Conservation (phyloP, 805 yeast species). For the Isabelozyma pseudorhagii region DNA sequence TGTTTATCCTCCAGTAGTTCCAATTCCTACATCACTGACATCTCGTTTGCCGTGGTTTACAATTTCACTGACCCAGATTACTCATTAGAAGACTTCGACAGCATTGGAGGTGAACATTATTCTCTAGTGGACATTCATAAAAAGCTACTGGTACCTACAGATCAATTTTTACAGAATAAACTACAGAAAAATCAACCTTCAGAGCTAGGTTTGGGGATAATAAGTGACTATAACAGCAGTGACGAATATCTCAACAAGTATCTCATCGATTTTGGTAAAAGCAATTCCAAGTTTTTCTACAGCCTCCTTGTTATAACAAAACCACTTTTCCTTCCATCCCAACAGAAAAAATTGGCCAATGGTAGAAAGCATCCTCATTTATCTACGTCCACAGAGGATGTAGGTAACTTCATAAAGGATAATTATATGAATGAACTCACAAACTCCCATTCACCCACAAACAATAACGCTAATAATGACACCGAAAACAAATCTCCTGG, state of each 20-base stretch:
- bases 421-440: conserved; percentile 8
- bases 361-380: conserved; percentile 20
- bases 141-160: conserved; percentile 31
- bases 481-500: background rate
- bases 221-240: conserved; percentile 5
- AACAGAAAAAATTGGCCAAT: conserved; percentile 16
- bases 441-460: background rate
- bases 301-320: conserved; percentile 14
- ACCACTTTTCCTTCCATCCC: conserved; percentile 24
- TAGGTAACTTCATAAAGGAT: conserved; percentile 18
- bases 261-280: conserved; percentile 15
- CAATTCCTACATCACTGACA: conserved; percentile 28
- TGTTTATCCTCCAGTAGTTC: conserved; percentile 33
- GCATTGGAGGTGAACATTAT: conserved; percentile 13
- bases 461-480: background rate
- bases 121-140: conserved; percentile 24
- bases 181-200: conserved; percentile 11
- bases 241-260: conserved; percentile 10
- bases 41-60: conserved; percentile 26
- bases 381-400: conserved; percentile 27
- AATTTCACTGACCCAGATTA: conserved; percentile 33
- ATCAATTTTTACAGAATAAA: conserved; percentile 26
- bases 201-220: conserved; percentile 20
- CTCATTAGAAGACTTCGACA: conserved; percentile 21
- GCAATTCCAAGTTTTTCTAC: conserved; percentile 13